These are phyloP conservation scores for Thozetella sp. DNA, from an alignment of 495 filamentous ascomycete species.

Conservation along the genomic window DNA sequence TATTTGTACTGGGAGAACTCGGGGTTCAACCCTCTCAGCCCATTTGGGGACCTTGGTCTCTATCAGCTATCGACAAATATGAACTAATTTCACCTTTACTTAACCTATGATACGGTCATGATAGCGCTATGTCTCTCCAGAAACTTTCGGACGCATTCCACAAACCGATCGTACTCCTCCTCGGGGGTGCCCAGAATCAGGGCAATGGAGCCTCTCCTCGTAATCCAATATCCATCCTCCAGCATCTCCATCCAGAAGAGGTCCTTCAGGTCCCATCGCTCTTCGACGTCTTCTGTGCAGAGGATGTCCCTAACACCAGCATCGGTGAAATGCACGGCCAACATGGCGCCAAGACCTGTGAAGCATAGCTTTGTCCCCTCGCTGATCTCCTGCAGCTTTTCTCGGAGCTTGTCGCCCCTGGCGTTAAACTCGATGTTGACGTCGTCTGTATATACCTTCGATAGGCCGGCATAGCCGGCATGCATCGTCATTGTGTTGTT, in stretches of 20 bases:
- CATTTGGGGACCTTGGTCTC: no score
- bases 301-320: neutral
- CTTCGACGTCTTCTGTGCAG: conserved; percentile 3
- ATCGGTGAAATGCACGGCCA: neutral
- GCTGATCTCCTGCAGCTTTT: neutral
- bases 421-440: neutral
- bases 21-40: no score
- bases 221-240: conserved; percentile 38
- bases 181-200: conserved; percentile 35
- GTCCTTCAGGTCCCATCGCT: conserved; percentile 22
- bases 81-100: no score
- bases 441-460: conserved; percentile 33
- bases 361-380: neutral
- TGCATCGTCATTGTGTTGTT: conserved; percentile 61
- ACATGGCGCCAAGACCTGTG: neutral
- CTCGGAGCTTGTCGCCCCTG: neutral
- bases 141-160: conserved; percentile 10
- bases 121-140: conserved; percentile 5
- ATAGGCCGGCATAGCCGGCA: conserved; percentile 43
- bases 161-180: conserved; percentile 32
- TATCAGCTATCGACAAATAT: no score
- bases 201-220: conserved; percentile 31
- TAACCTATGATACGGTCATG: no score
- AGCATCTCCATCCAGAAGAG: conserved; percentile 42
- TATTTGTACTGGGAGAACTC: no score